These are phyloP conservation scores for Parastagonospora nodorum DNA, from an alignment of 2,329 filamentous ascomycete species.

Conservation along the genomic window DNA sequence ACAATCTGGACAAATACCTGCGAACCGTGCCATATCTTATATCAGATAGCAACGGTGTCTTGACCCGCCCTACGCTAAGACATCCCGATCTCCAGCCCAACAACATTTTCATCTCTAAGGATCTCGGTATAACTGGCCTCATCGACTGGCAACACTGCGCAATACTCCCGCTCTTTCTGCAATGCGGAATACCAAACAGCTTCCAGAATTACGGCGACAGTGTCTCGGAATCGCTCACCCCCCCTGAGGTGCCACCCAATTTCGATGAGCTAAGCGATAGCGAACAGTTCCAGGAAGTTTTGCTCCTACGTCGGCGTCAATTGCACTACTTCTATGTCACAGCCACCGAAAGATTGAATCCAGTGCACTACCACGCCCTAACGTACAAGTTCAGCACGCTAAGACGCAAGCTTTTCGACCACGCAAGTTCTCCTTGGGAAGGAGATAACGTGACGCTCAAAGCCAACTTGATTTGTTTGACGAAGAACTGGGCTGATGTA, in stretches of 20 bases:
- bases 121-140: slow-evolving; percentile 42
- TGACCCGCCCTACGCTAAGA: slow-evolving; percentile 31
- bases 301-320: slow-evolving; percentile 35
- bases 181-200: slow-evolving; percentile 45
- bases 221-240: slow-evolving; percentile 23
- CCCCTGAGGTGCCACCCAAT: slow-evolving; percentile 28
- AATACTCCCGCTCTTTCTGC: slow-evolving; percentile 45
- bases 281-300: slow-evolving; percentile 28
- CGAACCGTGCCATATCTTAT: slow-evolving; percentile 27
- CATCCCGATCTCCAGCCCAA: slow-evolving; percentile 44
- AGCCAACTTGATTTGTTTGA: slow-evolving; percentile 27
- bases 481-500: slow-evolving; percentile 26
- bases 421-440: slow-evolving; percentile 34
- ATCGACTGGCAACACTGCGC: slow-evolving; percentile 52
- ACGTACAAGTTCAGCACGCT: slow-evolving; percentile 22
- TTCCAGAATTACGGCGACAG: slow-evolving; percentile 50
- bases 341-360: slow-evolving; percentile 29
- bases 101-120: slow-evolving; percentile 30
- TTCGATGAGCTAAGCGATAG: slow-evolving; percentile 25
- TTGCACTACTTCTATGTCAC: slow-evolving; percentile 38
- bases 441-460: slow-evolving; percentile 37
- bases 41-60: slow-evolving; percentile 12
- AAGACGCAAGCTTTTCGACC: slow-evolving; percentile 29
- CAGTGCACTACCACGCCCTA: slow-evolving; percentile 32
- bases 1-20: slow-evolving; percentile 38